Percentiles rank a stretch among this genome's conserved stretches.
Evolutionary conservation across 495 filamentous ascomycete species (phyloP).

Genomic region (Penicillium canescens): DNA sequence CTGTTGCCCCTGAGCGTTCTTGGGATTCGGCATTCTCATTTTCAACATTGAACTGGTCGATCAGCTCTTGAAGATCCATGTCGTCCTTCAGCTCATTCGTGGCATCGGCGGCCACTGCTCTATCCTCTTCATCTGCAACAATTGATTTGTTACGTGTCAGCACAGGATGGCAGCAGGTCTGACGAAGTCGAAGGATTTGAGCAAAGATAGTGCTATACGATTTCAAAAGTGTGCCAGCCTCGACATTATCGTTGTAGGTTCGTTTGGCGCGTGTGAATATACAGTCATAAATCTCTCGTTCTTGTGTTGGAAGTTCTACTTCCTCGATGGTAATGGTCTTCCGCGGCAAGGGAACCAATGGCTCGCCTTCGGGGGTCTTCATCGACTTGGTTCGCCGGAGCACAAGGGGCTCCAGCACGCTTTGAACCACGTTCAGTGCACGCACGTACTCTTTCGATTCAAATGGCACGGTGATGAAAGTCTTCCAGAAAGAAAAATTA

Average conservation of each 20-base stretch:
- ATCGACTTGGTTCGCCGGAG: conserved; percentile 94
- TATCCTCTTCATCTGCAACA: conserved; percentile 85
- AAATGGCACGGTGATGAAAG: conserved; percentile 96
- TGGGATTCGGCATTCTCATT: conserved; percentile 58
- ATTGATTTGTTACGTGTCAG: conserved; percentile 82
- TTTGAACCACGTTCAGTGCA: conserved; percentile 95
- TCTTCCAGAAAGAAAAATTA: conserved; percentile 98
- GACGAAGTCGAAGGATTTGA: conserved; percentile 90
- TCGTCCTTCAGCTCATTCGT: conserved; percentile 85
- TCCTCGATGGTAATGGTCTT: conserved; percentile 80
- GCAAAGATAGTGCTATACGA: conserved; percentile 96
- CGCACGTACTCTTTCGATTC: conserved; percentile 92
- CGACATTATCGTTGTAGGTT: conserved; percentile 80
- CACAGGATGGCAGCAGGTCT: conserved; percentile 91
- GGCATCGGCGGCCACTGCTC: conserved; percentile 74
- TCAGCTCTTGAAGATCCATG: conserved; percentile 88
- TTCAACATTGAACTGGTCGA: conserved; percentile 74
- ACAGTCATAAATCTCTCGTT: conserved; percentile 89
- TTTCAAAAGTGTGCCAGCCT: conserved; percentile 89
- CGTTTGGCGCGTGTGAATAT: conserved; percentile 81
- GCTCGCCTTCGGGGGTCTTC: conserved; percentile 89
- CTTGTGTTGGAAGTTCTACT: conserved; percentile 77
- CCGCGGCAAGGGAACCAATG: conserved; percentile 82
- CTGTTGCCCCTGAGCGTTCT: conserved; percentile 27
- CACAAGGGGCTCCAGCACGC: conserved; percentile 93